Evolutionary conservation across 257 asterid species (phyloP), one percentile per base, ranked within the genome.

Genomic region (Salvia splendens): DNA sequence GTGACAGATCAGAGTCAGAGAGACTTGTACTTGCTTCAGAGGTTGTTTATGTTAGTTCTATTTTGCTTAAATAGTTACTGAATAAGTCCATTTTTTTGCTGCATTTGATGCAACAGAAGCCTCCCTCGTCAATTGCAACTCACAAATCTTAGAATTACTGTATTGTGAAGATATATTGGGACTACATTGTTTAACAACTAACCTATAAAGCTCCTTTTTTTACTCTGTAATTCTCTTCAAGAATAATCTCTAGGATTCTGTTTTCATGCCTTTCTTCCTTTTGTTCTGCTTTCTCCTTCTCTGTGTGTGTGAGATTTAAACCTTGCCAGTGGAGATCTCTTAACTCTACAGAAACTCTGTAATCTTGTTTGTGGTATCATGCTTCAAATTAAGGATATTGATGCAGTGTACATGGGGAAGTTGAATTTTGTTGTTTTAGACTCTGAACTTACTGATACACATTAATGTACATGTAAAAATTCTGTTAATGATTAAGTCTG

Each of bases 1-100:
- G 55, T 64, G 51, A 65, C 74, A 74, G 82, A 80, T 77, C 82
- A 74, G 80, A 42, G 67, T 56, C 46, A 28, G 70, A 67, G 75
- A 50, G 61, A 60, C 50, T 65, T 42, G 47, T 42, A 30, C 50
- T 68, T 62, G 78, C 49, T 66, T 61, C 51, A 12, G 74, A 70
- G 64, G 17, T 69, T 42, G 67, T 61, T 61, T 69, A n/a, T 70
- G 77, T 35, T 12, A 45, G 40, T 49, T 53, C 14, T 55, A 1
- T 56, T 69, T 30, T 57, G 61, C 9, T 16, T 16, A 0, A 60
- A 28, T 61, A 16, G 41, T 41, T 41, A 11, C 5, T 33, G 52
- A 36, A 33, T 54, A 6, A 36, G 10, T 55, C 63, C 43, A 47
- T 12, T 17, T 72, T 10, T 58, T 32, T 32, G 28, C 74, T 74